These are phyloP conservation scores for Fusarium succisae DNA, from an alignment of 2,329 filamentous ascomycete genomes.

Conservation along the genomic window DNA sequence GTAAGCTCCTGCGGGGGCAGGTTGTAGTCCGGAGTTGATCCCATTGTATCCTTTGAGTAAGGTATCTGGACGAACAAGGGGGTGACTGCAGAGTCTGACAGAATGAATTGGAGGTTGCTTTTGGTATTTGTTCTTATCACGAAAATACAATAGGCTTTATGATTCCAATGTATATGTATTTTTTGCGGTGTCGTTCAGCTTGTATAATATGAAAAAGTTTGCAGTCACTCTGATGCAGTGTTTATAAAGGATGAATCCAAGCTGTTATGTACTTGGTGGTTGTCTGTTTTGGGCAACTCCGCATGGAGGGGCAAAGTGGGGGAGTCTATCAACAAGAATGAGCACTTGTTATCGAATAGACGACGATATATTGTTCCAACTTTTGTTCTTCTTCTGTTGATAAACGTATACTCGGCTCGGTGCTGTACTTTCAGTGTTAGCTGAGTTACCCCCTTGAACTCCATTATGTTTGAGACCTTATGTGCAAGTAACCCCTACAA, in stretches of 20 bases:
- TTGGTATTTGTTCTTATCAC: not conserved
- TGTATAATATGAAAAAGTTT: not conserved
- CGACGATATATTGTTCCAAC: not conserved
- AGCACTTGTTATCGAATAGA: not conserved
- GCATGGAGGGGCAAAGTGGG: constrained; percentile 24
- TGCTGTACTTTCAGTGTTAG: too few relatives aligned
- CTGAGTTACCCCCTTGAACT: not conserved
- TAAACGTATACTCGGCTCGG: not conserved
- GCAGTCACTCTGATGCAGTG: not conserved
- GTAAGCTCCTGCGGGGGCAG: constrained; percentile 57
- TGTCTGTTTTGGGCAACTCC: constrained; percentile 42
- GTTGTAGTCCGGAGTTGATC: constrained; percentile 50
- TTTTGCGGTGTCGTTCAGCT: not conserved
- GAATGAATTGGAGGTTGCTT: not conserved
- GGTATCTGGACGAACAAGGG: not conserved
- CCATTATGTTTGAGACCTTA: not conserved
- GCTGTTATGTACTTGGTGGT: constrained; percentile 1
- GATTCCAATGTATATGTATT: not conserved
- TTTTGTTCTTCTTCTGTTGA: not conserved
- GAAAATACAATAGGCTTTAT: not conserved
- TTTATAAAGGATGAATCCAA: constrained; percentile 6
- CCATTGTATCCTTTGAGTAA: constrained; percentile 40
- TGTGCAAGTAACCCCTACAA: too few relatives aligned
- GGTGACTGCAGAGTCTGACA: not conserved
- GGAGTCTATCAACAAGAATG: not conserved